phyloP scores from a whole-genome alignment of 768 basidiomycete genomes.

The Boletus sp. region DNA sequence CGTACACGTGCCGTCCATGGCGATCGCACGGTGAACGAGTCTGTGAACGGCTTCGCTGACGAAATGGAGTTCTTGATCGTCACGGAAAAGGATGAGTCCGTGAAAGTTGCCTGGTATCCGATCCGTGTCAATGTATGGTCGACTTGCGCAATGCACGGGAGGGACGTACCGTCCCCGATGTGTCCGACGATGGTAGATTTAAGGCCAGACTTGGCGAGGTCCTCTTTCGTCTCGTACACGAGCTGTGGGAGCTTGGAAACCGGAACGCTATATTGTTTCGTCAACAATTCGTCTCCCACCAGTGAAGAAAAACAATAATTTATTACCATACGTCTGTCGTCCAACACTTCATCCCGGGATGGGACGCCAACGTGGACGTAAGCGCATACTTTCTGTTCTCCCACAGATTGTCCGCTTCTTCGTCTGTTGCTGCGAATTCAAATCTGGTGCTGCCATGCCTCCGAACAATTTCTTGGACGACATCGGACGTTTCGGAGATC shows the following conservation, averaged over 20 bases:
- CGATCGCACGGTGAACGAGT: slow-evolving; percentile 67
- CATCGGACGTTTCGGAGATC: slow-evolving; percentile 55
- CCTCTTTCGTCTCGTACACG: slow-evolving; percentile 76
- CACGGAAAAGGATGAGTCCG: slow-evolving; percentile 53
- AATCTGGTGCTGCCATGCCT: slow-evolving; percentile 69
- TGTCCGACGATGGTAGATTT: slow-evolving; percentile 77
- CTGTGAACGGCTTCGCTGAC: slow-evolving; percentile 65
- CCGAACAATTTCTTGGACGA: slow-evolving; percentile 59
- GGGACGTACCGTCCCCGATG: slow-evolving; percentile 68
- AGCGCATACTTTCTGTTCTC: slow-evolving; percentile 83
- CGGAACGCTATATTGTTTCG: slow-evolving; percentile 48
- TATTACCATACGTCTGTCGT: slow-evolving; percentile 87
- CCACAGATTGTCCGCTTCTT: slow-evolving; percentile 79
- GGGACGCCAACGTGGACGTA: slow-evolving; percentile 62
- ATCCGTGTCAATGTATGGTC: not conserved
- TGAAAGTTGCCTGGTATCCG: slow-evolving; percentile 42
- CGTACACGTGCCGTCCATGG: slow-evolving; percentile 76
- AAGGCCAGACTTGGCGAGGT: slow-evolving; percentile 57
- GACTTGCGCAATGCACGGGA: slow-evolving; percentile 5
- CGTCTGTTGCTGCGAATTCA: slow-evolving; percentile 68
- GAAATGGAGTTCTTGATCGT: slow-evolving; percentile 54
- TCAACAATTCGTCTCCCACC: not conserved
- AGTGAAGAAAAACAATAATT: not conserved
- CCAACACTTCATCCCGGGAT: slow-evolving; percentile 71
- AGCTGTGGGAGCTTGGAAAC: slow-evolving; percentile 68